Evolutionary conservation across 768 basidiomycete genomes (phyloP).

Genomic region (Boletus tylopilopsis): DNA sequence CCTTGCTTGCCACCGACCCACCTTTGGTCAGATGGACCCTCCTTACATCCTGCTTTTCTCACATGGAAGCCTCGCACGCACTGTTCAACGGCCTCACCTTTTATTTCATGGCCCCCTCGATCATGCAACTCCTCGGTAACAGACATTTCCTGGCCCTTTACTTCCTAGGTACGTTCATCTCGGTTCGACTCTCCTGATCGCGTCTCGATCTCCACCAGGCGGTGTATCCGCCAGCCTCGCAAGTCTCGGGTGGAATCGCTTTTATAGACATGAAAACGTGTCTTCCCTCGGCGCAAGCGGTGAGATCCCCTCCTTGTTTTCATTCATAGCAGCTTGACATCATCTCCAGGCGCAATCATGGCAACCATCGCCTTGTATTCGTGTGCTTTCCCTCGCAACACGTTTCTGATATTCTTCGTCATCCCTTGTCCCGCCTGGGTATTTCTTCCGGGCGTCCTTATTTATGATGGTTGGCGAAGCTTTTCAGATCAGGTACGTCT

Average conservation of each 20-base stretch:
- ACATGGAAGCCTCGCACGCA: constrained; percentile 55
- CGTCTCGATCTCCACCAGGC: constrained; percentile 36
- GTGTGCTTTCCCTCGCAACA: constrained; percentile 60
- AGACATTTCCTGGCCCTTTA: constrained; percentile 69
- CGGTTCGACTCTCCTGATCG: background rate
- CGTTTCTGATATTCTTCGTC: constrained; percentile 70
- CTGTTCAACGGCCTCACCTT: constrained; percentile 77
- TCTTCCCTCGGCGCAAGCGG: constrained; percentile 72
- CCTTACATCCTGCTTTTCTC: constrained; percentile 69
- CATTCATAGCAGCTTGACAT: background rate
- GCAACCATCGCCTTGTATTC: constrained; percentile 70
- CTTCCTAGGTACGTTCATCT: constrained; percentile 50
- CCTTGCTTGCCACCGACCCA: background rate
- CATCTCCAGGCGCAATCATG: constrained; percentile 60
- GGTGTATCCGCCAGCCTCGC: constrained; percentile 54
- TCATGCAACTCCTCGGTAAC: constrained; percentile 62
- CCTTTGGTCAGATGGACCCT: constrained; percentile 61
- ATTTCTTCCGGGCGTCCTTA: constrained; percentile 55
- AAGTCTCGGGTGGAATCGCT: constrained; percentile 44
- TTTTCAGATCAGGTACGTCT: constrained; percentile 33
- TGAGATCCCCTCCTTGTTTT: constrained; percentile 26
- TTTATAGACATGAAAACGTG: constrained; percentile 25
- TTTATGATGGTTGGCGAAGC: constrained; percentile 34
- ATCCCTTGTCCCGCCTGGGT: constrained; percentile 80
- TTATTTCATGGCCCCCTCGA: constrained; percentile 69